Evolutionary conservation across 2,329 filamentous ascomycete species (phyloP).

Genomic region (Penicillium sclerotiorum): DNA sequence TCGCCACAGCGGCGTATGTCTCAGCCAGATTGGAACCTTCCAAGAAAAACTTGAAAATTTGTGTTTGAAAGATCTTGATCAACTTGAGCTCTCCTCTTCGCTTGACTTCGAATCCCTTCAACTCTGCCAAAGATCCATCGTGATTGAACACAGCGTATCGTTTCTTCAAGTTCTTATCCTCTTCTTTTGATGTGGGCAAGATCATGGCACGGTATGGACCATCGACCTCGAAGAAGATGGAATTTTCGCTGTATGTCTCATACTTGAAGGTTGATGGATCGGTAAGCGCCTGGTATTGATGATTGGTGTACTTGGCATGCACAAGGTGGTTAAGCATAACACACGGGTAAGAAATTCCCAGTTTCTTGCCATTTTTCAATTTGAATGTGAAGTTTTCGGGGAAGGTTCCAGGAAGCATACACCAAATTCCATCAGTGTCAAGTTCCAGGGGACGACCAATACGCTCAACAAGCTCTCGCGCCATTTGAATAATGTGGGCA

Average conservation of each 20-base stretch:
- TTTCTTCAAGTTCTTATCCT: conserved; percentile 99
- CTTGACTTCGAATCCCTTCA: conserved; percentile 98
- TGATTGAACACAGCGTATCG: conserved; percentile 99
- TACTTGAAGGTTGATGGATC: conserved; percentile 83
- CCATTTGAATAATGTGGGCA: conserved; percentile 95
- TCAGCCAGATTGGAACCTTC: conserved; percentile 85
- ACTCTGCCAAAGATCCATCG: conserved; percentile 88
- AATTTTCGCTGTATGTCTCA: conserved; percentile 96
- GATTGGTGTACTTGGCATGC: conserved; percentile 91
- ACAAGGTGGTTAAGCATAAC: conserved; percentile 99
- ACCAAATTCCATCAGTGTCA: conserved; percentile 99
- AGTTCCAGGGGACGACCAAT: conserved; percentile 91
- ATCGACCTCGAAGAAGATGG: conserved; percentile 99
- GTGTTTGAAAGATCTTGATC: conserved; percentile 99
- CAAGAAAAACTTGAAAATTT: conserved; percentile 99
- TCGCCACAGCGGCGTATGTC: conserved; percentile 88
- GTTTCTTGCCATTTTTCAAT: conserved; percentile 91
- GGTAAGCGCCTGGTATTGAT: conserved; percentile 90
- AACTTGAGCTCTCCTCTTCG: conserved; percentile 96
- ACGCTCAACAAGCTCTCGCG: conserved; percentile 86
- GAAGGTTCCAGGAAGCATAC: conserved; percentile 94
- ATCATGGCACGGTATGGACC: conserved; percentile 98
- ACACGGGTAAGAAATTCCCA: conserved; percentile 95
- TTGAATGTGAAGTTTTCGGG: conserved; percentile 96
- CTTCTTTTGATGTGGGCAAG: conserved; percentile 94